Conservation (phyloP, 2,329 filamentous ascomycete genomes). For the Curvularia sp. region DNA sequence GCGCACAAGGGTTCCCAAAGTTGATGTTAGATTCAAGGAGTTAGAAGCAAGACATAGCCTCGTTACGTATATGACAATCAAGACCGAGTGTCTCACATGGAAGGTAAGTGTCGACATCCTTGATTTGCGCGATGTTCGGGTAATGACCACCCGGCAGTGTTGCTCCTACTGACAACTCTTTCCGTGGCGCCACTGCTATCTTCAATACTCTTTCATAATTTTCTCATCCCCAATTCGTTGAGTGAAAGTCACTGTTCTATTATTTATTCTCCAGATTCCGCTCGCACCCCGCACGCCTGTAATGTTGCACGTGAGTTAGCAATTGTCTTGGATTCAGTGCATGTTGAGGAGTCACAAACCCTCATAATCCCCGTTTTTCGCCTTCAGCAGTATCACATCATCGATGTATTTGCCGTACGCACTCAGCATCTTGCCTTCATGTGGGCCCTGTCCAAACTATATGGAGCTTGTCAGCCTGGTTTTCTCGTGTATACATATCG, state of each 20-base stretch:
- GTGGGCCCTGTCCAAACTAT: slow-evolving; percentile 51
- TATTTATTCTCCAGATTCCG: slow-evolving; percentile 51
- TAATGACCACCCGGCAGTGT: not conserved
- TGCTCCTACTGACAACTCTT: not conserved
- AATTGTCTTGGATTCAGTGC: not conserved
- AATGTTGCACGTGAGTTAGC: not conserved
- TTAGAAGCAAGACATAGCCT: not conserved
- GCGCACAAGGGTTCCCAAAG: not conserved
- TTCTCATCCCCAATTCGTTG: slow-evolving; percentile 44
- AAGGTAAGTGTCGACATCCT: slow-evolving; percentile 2
- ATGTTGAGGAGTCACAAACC: slow-evolving; percentile 12
- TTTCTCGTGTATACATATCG: not conserved
- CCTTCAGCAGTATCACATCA: slow-evolving; percentile 40
- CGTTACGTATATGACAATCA: not conserved
- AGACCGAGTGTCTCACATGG: not conserved
- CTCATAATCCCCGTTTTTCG: slow-evolving; percentile 31
- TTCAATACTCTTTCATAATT: slow-evolving; percentile 45
- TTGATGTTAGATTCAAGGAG: not conserved
- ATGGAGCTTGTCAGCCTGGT: not conserved
- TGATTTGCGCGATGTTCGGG: not conserved
- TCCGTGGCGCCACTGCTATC: not conserved
- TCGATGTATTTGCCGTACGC: slow-evolving; percentile 55
- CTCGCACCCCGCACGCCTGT: slow-evolving; percentile 44
- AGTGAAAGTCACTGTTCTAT: slow-evolving; percentile 49
- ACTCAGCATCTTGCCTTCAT: slow-evolving; percentile 50